phyloP scores from a whole-genome alignment of 768 basidiomycete species.

The Agrocybe pediades region DNA sequence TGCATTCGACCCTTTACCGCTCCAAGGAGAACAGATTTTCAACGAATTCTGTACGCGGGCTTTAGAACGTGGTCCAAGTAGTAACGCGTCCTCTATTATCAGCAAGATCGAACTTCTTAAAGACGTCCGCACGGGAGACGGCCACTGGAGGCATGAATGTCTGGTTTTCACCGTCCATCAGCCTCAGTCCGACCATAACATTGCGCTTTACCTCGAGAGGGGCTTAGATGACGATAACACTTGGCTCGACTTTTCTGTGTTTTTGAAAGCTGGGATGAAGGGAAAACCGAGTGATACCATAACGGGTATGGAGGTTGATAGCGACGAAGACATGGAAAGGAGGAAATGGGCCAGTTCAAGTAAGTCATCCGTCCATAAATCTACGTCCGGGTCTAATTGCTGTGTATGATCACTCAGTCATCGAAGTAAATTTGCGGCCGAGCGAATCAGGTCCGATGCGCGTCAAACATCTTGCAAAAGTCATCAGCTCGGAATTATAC shows the following conservation, averaged over 20 bases:
- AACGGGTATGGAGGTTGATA: background rate
- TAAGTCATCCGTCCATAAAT: background rate
- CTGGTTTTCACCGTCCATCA: slow-evolving; percentile 1
- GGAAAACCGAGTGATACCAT: background rate
- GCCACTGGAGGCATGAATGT: slow-evolving; percentile 3
- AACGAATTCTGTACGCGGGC: background rate
- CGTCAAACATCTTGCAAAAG: background rate
- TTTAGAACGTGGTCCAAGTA: background rate
- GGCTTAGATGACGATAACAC: background rate
- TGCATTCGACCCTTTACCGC: background rate
- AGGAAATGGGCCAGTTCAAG: background rate
- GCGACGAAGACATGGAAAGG: background rate
- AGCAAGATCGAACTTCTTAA: slow-evolving; percentile 1
- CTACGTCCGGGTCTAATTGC: background rate
- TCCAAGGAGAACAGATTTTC: background rate
- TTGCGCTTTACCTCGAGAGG: background rate
- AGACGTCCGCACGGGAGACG: background rate
- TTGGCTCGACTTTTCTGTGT: background rate
- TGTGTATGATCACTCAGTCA: background rate
- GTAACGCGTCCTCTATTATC: background rate
- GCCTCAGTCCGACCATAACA: background rate
- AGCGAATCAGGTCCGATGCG: background rate
- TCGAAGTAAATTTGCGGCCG: background rate
- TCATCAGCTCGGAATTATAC: background rate
- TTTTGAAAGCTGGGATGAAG: background rate